Evolutionary conservation across 306 rosid genomes (phyloP).

Genomic region (Cucurbita moschata): DNA sequence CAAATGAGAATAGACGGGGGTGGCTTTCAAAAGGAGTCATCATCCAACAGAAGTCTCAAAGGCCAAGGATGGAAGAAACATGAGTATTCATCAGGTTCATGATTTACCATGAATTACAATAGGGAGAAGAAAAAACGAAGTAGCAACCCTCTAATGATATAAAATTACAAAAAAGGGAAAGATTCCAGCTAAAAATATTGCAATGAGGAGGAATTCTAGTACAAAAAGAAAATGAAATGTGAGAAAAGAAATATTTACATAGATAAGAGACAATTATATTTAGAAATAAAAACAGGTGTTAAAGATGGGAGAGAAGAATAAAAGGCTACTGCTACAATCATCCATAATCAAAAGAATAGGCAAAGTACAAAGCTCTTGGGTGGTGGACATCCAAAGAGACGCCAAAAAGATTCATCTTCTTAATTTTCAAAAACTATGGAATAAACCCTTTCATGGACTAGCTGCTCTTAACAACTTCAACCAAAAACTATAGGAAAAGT

Average conservation of each 20-base stretch:
- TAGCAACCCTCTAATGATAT: not conserved
- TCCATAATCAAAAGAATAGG: not conserved
- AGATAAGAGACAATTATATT: not conserved
- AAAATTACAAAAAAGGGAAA: not conserved
- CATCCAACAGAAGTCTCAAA: not conserved
- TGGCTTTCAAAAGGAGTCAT: not conserved
- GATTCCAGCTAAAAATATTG: not conserved
- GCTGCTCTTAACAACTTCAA: not conserved
- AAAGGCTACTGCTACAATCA: not conserved
- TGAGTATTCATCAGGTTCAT: not conserved
- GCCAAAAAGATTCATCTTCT: not conserved
- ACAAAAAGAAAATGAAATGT: not conserved
- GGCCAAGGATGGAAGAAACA: not conserved
- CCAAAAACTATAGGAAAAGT: not conserved
- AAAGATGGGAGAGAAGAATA: not conserved
- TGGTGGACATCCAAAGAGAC: not conserved
- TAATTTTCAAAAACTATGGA: not conserved
- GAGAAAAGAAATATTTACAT: not conserved
- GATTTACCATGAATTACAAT: not conserved
- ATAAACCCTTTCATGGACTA: not conserved
- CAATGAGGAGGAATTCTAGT: not conserved
- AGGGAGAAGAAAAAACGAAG: not conserved
- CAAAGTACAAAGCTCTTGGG: not conserved
- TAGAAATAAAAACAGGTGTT: not conserved
- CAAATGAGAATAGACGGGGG: not conserved